Evolutionary conservation across 106 monocot genomes (phyloP).

Genomic region (Dioscorea zingiberensis): DNA sequence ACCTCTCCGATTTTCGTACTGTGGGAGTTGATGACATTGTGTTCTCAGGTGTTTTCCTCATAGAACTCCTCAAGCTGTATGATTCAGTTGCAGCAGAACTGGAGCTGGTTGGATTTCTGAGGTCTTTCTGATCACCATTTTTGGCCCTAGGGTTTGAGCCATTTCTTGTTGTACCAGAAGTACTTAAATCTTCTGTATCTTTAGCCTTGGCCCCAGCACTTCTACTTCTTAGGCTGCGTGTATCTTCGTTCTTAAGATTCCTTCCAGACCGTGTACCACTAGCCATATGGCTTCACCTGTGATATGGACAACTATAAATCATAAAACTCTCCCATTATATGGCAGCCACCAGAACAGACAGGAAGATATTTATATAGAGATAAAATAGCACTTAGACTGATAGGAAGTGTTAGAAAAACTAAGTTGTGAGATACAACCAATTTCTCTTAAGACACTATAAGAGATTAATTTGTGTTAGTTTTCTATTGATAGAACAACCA

Average conservation of each 20-base stretch:
- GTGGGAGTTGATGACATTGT: too few species aligned
- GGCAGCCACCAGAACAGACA: too few species aligned
- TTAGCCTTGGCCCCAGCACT: slow-evolving; percentile 5
- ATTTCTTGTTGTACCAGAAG: slow-evolving; percentile 7
- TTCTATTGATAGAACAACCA: too few species aligned
- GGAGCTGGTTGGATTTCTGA: slow-evolving; percentile 4
- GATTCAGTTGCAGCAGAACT: slow-evolving; percentile 4
- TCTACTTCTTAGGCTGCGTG: slow-evolving; percentile 2
- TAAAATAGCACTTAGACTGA: too few species aligned
- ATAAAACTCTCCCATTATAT: too few species aligned
- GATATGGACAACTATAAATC: neutral
- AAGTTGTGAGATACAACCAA: too few species aligned
- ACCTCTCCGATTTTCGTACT: slow-evolving; percentile 17
- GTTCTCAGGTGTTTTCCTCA: slow-evolving; percentile 6
- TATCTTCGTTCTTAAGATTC: slow-evolving; percentile 11
- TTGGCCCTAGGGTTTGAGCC: slow-evolving; percentile 1
- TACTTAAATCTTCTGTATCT: slow-evolving; percentile 1
- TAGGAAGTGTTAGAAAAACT: too few species aligned
- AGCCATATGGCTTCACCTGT: slow-evolving; percentile 9
- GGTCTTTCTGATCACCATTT: neutral
- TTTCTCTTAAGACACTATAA: too few species aligned
- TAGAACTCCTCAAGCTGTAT: slow-evolving; percentile 11
- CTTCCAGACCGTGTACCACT: slow-evolving; percentile 23
- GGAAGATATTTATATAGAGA: too few species aligned
- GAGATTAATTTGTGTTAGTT: too few species aligned